Percentiles rank a stretch among this genome's conserved stretches.
Conservation (phyloP, 441 rosid genomes). For the Isatis lusitanica region DNA sequence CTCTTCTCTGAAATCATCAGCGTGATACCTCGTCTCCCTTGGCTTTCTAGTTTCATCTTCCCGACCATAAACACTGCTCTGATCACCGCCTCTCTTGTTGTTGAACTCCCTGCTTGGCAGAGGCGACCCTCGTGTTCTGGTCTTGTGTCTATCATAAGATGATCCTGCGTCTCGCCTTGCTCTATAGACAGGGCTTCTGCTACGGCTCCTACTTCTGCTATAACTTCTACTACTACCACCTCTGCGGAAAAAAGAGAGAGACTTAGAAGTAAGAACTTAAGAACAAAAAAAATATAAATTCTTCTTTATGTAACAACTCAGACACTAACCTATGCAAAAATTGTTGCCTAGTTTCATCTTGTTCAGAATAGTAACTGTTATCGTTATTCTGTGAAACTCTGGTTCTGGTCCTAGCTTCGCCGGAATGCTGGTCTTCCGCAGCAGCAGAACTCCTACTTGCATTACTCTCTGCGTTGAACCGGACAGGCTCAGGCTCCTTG, state of each 20-base stretch:
- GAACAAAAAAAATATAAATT: background rate
- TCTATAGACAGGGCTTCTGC: conserved; percentile 71
- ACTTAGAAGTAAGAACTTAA: background rate
- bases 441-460: conserved; percentile 48
- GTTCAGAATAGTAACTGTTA: conserved; percentile 68
- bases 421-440: conserved; percentile 31
- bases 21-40: conserved; percentile 47
- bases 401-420: conserved; percentile 55
- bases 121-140: conserved; percentile 52
- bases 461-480: conserved; percentile 45
- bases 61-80: conserved; percentile 47
- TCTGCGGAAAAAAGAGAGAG: conserved; percentile 21
- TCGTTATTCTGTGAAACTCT: conserved; percentile 55
- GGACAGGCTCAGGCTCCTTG: conserved; percentile 47
- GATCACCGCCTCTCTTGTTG: conserved; percentile 55
- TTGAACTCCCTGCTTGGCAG: conserved; percentile 61
- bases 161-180: conserved; percentile 56
- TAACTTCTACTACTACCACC: conserved; percentile 56
- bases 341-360: conserved; percentile 74
- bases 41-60: conserved; percentile 54
- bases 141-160: conserved; percentile 55
- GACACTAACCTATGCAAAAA: conserved; percentile 54
- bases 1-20: conserved; percentile 50
- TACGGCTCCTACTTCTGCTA: conserved; percentile 62
- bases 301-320: background rate